Evolutionary conservation across 768 basidiomycete species (phyloP).

Genomic region (Leccinum barrowsii): DNA sequence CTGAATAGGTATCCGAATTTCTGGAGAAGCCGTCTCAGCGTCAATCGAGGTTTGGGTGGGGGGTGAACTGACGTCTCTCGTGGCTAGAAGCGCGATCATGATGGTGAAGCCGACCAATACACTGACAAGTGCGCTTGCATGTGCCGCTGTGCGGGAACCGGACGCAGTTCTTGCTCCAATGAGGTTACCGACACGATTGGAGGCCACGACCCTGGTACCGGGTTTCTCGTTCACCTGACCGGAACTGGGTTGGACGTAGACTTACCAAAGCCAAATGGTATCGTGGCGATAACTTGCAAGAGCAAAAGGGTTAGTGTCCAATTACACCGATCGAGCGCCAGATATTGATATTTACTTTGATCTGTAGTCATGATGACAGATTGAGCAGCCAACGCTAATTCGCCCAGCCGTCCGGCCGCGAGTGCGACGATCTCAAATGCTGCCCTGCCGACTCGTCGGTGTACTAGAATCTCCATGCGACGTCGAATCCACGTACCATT

Average conservation of each 20-base stretch:
- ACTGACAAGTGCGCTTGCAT: constrained; percentile 62
- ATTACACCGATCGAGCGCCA: not conserved
- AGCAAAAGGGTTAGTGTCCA: not conserved
- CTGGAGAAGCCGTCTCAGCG: constrained; percentile 21
- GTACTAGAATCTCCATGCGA: not conserved
- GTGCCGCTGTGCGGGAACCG: constrained; percentile 55
- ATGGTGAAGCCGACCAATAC: constrained; percentile 55
- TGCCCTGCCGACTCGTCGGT: constrained; percentile 45
- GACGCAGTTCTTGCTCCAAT: constrained; percentile 54
- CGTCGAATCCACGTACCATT: constrained; percentile 50
- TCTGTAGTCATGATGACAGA: constrained; percentile 80
- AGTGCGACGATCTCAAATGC: constrained; percentile 82
- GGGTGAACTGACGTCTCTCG: constrained; percentile 47
- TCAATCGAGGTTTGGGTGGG: not conserved
- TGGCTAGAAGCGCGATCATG: constrained; percentile 55
- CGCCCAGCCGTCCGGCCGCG: constrained; percentile 67
- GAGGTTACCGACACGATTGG: constrained; percentile 68
- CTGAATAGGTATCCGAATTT: constrained; percentile 68
- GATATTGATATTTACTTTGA: constrained; percentile 45
- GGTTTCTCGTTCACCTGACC: not conserved
- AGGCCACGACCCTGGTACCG: constrained; percentile 56
- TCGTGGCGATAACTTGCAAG: constrained; percentile 58
- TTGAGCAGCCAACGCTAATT: constrained; percentile 68
- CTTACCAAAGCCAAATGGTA: constrained; percentile 69
- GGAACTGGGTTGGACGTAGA: not conserved